A percentile compares a stretch with the other conserved stretches of the same genome.
Conservation (phyloP, 2,329 filamentous ascomycete species). For the Stylonectria norvegica region DNA sequence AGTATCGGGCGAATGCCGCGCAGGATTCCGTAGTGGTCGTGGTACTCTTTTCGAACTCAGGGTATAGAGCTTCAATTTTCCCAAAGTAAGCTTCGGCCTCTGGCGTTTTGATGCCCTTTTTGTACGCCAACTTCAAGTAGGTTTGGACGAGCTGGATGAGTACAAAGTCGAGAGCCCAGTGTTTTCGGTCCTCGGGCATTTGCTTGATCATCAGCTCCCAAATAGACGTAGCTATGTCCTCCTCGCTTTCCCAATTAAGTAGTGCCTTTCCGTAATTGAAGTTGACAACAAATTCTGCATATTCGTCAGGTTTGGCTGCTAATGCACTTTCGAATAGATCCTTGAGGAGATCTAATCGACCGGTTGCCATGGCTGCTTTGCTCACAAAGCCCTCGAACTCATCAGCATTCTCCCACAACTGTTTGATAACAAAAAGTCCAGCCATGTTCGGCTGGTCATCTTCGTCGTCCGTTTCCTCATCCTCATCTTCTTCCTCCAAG, state of each 20-base stretch:
- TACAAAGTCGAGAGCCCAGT: neutral
- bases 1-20: slow-evolving; percentile 3
- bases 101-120: neutral
- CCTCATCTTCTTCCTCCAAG: neutral
- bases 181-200: neutral
- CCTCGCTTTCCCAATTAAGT: neutral
- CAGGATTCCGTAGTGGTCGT: neutral
- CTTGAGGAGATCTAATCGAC: slow-evolving; percentile 1
- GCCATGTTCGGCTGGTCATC: too few species aligned
- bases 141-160: neutral
- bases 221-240: neutral
- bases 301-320: neutral
- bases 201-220: neutral
- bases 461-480: too few species aligned
- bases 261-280: neutral
- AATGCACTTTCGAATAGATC: neutral
- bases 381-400: neutral
- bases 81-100: slow-evolving; percentile 1
- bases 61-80: slow-evolving; percentile 1
- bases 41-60: neutral
- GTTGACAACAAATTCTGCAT: neutral
- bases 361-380: neutral
- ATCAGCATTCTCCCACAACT: neutral
- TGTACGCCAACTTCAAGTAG: neutral
- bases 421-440: neutral